Conservation (phyloP, 257 asterid species). For the Petunia secreta region DNA sequence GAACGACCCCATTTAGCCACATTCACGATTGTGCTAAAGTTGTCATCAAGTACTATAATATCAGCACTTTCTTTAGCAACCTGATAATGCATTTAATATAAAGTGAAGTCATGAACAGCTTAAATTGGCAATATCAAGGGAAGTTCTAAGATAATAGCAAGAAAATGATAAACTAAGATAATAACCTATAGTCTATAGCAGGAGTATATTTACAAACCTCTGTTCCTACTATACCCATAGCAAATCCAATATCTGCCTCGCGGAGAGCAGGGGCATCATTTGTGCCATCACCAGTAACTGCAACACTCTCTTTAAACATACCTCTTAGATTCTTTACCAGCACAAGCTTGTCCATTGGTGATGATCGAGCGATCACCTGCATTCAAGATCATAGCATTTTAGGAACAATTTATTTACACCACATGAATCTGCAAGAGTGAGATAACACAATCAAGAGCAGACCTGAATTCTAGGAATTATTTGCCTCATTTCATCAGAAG, state of each 20-base stretch:
- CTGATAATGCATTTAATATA: slow-evolving; percentile 38
- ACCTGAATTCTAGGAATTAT: slow-evolving; percentile 78
- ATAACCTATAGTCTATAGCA: background rate
- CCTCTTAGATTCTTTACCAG: slow-evolving; percentile 64
- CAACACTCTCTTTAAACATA: slow-evolving; percentile 67
- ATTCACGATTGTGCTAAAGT: slow-evolving; percentile 65
- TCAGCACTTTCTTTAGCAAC: slow-evolving; percentile 89
- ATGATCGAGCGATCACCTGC: slow-evolving; percentile 75
- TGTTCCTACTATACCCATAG: slow-evolving; percentile 95
- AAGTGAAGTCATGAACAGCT: background rate
- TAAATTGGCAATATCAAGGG: background rate
- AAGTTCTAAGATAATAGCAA: background rate
- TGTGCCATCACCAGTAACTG: slow-evolving; percentile 96
- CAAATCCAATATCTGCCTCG: slow-evolving; percentile 90
- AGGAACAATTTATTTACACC: background rate
- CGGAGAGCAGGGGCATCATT: slow-evolving; percentile 97
- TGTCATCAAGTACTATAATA: slow-evolving; percentile 78
- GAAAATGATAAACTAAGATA: background rate
- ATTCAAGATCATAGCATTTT: slow-evolving; percentile 9
- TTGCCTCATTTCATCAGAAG: slow-evolving; percentile 56
- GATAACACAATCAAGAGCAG: background rate
- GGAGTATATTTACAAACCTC: slow-evolving; percentile 52
- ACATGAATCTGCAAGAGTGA: background rate
- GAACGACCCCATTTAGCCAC: slow-evolving; percentile 90
- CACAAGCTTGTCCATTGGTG: slow-evolving; percentile 77